A percentile compares a stretch with the other conserved stretches of the same genome.
Evolutionary conservation across 495 filamentous ascomycete species (phyloP).

Genomic region (Penicillium atrosanguineum): DNA sequence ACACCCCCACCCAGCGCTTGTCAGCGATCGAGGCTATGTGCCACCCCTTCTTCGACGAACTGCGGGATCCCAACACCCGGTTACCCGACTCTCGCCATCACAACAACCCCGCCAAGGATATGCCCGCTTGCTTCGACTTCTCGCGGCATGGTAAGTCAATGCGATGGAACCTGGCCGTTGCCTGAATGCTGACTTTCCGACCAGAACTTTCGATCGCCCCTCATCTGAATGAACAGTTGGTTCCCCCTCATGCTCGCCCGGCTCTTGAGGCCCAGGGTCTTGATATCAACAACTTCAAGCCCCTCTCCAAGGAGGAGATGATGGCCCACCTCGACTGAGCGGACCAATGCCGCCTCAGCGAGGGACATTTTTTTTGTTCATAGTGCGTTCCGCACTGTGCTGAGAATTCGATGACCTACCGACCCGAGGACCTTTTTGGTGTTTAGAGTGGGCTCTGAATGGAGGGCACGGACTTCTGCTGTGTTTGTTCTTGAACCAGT

Average conservation of each 20-base stretch:
- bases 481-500: constrained; percentile 11
- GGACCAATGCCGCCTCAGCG: constrained; percentile 33
- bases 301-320: constrained; percentile 91
- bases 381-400: constrained; percentile 29
- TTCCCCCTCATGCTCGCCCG: constrained; percentile 77
- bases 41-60: constrained; percentile 97
- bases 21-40: constrained; percentile 96
- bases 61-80: constrained; percentile 81
- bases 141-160: constrained; percentile 76
- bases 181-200: background rate
- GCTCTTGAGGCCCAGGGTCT: constrained; percentile 73
- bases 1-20: constrained; percentile 92
- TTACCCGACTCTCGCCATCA: constrained; percentile 92
- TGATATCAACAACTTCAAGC: constrained; percentile 91
- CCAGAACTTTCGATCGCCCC: constrained; percentile 94
- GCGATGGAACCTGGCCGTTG: background rate
- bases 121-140: constrained; percentile 91
- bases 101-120: constrained; percentile 69
- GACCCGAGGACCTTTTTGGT: constrained; percentile 30
- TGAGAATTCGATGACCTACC: constrained; percentile 33
- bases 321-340: constrained; percentile 94
- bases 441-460: constrained; percentile 35
- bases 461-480: constrained; percentile 15
- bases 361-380: constrained; percentile 38
- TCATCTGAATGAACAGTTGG: constrained; percentile 78